Evolutionary conservation across 208 protist species (phyloP).

Genomic region (Leishmania mexicana): DNA sequence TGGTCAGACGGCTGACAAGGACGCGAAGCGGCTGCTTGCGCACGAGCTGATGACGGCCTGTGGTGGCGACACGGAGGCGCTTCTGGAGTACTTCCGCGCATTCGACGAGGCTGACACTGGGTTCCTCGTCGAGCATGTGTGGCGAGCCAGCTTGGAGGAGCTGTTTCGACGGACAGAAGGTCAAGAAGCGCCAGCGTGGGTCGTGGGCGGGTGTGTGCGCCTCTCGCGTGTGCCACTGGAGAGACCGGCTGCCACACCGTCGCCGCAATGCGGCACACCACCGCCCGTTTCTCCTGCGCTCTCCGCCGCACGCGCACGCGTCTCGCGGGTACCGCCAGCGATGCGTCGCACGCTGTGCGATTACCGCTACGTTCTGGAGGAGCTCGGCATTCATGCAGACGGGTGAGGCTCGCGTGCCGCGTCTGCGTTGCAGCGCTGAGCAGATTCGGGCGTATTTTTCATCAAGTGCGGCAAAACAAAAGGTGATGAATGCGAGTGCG

Average conservation of each 20-base stretch:
- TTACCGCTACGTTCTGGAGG: conserved; percentile 58
- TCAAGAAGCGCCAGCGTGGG: conserved; percentile 33
- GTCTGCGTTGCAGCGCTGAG: not conserved
- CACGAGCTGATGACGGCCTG: conserved; percentile 33
- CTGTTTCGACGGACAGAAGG: conserved; percentile 26
- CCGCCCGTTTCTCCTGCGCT: conserved; percentile 24
- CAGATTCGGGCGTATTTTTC: not conserved
- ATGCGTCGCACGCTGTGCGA: conserved; percentile 42
- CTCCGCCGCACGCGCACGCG: conserved; percentile 31
- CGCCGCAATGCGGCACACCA: not conserved
- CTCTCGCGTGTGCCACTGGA: conserved; percentile 45
- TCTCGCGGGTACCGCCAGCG: conserved; percentile 29
- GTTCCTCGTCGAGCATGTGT: conserved; percentile 40
- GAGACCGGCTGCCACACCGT: not conserved
- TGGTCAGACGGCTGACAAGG: not conserved
- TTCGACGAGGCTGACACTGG: conserved; percentile 44
- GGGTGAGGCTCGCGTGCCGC: too few relatives aligned
- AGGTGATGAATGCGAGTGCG: not conserved
- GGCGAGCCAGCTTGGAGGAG: conserved; percentile 40
- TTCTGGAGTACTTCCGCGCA: conserved; percentile 38
- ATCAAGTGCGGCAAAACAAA: not conserved
- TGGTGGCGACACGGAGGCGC: conserved; percentile 36
- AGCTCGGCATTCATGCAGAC: conserved; percentile 18
- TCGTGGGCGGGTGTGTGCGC: conserved; percentile 44
- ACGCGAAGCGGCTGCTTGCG: conserved; percentile 18